These are phyloP conservation scores for Eremothecium gossypii DNA, from an alignment of 1,139 yeast genomes.

Conservation along the genomic window DNA sequence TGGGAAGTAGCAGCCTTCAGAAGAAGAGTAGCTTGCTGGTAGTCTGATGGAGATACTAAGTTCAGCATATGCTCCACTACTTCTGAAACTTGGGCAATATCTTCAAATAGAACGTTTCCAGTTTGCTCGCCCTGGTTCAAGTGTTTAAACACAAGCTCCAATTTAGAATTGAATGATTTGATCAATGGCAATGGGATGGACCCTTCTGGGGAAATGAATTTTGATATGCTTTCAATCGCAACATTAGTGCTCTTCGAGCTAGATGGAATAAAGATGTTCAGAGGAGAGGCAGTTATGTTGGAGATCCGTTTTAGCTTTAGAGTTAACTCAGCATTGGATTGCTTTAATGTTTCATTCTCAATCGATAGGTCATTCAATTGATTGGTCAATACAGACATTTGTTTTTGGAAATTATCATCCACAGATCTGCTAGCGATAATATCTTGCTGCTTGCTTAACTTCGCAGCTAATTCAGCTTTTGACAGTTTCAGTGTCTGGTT, in stretches of 20 bases:
- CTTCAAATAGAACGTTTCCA: conserved; percentile 43
- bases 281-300: conserved; percentile 1
- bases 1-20: conserved; percentile 68
- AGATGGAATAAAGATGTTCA: neutral
- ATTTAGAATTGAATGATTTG: conserved; percentile 38
- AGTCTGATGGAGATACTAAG: conserved; percentile 17
- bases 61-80: conserved; percentile 37
- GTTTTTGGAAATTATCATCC: conserved; percentile 15
- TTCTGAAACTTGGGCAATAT: conserved; percentile 44
- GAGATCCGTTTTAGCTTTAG: conserved; percentile 17
- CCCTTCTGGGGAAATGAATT: conserved; percentile 35
- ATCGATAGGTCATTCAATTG: conserved; percentile 26
- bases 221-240: neutral
- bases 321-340: conserved; percentile 26
- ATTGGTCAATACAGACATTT: conserved; percentile 18
- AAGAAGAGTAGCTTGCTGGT: conserved; percentile 25
- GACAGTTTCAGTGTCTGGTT: conserved; percentile 5
- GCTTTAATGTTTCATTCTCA: conserved; percentile 29
- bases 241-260: neutral
- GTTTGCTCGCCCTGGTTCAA: conserved; percentile 31
- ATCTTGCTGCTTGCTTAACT: neutral
- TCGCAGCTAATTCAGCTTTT: conserved; percentile 1
- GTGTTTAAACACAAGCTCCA: conserved; percentile 32
- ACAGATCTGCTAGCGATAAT: conserved; percentile 4
- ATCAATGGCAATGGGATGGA: conserved; percentile 38